Base-by-base conservation (phyloP, 148 eudicot species). In the Hydrangea macrophylla region DNA sequence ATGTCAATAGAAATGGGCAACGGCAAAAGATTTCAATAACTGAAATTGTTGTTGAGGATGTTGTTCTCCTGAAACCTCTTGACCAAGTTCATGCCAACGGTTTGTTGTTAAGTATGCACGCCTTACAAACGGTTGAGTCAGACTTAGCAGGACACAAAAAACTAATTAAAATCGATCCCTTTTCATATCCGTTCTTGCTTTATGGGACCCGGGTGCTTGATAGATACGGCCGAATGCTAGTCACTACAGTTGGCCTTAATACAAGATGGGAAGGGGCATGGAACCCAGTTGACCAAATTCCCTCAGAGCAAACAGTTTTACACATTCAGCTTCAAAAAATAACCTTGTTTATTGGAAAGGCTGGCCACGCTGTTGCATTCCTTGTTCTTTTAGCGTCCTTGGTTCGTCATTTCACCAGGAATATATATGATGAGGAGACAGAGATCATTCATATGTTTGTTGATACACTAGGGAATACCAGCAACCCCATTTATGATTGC, bases 1-100 rank as follows among this genome's bases (percentile, higher is more conserved):
- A 56, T 3, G 80, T 70, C 6, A 25, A 65, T 58, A 70, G 74
- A 65, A 75, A 61, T 39, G 73, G 63, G 11, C 55, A n/a, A 55
- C 36, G 15, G 12, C 60, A 27, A 27, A 15, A 17, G 7, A 31
- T 73, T 4, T 77, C 76, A 8, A 73, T 80, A 31, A 76, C 73
- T 53, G 84, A 80, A 17, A 56, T 80, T 32, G 81, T 80, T 11
- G 84, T 76, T 56, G 84, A 81, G 1, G 84, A 80, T 39, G 60
- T 76, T 18, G 58, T 76, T 4, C 54, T 53, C 54, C 50, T 80
- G 55, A 80, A 76, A 23, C 73, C 70, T 35, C 80, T 80, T 18
- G 84, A 76, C 73, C 80, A 77, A 45, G 44, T 80, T 40, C 73
- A 80, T 6, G 80, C 80, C 3, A 80, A 80, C 58, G 84, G 84